Base-by-base conservation (phyloP, 371 early-diverging fungal genomes). In the Mortierella sp. region DNA sequence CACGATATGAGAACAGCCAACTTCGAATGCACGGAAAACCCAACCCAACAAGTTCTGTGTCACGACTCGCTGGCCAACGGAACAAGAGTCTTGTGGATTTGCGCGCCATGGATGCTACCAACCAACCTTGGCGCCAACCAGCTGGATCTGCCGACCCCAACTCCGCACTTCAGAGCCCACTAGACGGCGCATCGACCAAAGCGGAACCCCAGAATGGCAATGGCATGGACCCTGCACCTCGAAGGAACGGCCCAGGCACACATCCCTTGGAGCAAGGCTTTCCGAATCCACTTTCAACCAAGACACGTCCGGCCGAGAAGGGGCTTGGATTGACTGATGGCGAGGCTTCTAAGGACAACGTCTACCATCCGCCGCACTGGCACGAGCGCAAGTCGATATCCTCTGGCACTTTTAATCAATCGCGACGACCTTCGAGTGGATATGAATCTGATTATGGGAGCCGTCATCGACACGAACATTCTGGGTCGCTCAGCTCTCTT, bases 351-450 rank as follows among this genome's bases (percentile, higher is more conserved):
- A 68, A 63, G 41, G 82, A 81, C 45, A 81, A 77, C 39, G 70
- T 81, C n/a, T 81, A 81, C 48, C 82, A 77, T 29, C 82, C 82
- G 26, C 82, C 82, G 3, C 82, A 81, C n/a, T 81, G 82, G 82
- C 77, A 81, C 48, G 82, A 77, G 34, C 67, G 77, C 24, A 73
- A 77, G 8, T 70, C 76, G 11, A 55, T 50, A 24, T 63, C 63
- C 14, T 68, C 73, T n/a, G 47, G 68, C 2, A 37, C 58, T 3
- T 64, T 58, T 26, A 39, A 52, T 43, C 61, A 68, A 10, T 39
- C 40, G 44, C 70, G 61, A 0, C 69, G 79, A 34, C 74, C 79
- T 0, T 43, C 70, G 11, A 74, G 71, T 66, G 79, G 79, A 1
- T 64, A 74, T 37, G 79, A 79, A 29, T 63, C 65, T 5, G 79